Base-by-base conservation (phyloP, 495 filamentous ascomycete genomes). In the Astrothelium macrocarpum region DNA sequence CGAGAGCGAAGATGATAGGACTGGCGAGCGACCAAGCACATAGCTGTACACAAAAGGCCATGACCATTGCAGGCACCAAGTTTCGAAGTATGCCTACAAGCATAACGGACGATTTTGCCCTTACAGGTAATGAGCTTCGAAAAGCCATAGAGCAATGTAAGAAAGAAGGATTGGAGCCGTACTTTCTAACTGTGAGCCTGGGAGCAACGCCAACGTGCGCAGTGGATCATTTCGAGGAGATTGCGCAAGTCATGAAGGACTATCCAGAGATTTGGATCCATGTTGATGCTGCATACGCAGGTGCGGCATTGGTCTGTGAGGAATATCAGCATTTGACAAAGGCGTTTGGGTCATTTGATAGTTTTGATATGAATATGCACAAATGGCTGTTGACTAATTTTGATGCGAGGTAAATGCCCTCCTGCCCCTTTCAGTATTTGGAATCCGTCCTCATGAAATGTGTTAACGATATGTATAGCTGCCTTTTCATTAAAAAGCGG, bases 321-420 rank as follows among this genome's bases (percentile, higher is more conserved):
- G 90, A 95, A 70, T 90, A 87, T 71, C 86, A 90, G 66, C 78
- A 89, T 70, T 80, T 90, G 60, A 78, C 87, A 0, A 71, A 79
- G 46, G 75, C 81, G 7, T 84, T 95, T 59, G 74, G 73, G 11
- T 72, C 77, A 1, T 90, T 96, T 64, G 91, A 96, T 75, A 90
- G 86, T 70, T 96, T 94, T 79, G 84, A 96, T 71, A 85, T 90
- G 78, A 98, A 97, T 76, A 88, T 97, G 88, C 94, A 97, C 78
- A 98, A 98, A 78, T 97, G 94, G 92, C 80, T 97, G 42, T 82
- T 97, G 16, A 90, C 90, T 46, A 96, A 95, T 76, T 97, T 98
- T 70, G 94, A 98, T 76, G 90, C 90, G 25, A 82, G 81, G 82
- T 81, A 74, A 18, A 29, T 29, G n/a, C n/a, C n/a, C n/a, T n/a